Evolutionary conservation across 306 rosid genomes (phyloP).

Genomic region (Vigna hirtella): DNA sequence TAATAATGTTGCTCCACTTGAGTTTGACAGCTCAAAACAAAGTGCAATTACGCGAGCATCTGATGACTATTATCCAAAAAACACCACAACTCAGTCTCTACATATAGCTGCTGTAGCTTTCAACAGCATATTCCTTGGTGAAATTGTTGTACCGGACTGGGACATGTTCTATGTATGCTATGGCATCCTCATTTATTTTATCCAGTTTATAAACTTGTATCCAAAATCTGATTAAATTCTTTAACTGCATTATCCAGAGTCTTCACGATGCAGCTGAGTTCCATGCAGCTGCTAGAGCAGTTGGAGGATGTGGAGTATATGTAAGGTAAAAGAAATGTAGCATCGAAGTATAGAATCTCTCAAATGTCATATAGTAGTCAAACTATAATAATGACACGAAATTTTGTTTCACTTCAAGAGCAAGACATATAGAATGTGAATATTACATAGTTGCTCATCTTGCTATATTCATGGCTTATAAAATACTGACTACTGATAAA

Average conservation of each 20-base stretch:
- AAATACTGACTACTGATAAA: background rate
- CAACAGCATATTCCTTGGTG: slow-evolving; percentile 42
- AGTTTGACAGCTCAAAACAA: slow-evolving; percentile 33
- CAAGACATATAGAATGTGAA: background rate
- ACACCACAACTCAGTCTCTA: slow-evolving; percentile 23
- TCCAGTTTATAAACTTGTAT: slow-evolving; percentile 2
- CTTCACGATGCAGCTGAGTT: slow-evolving; percentile 37
- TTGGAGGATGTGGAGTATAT: slow-evolving; percentile 38
- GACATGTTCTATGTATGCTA: slow-evolving; percentile 35
- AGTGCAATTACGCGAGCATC: slow-evolving; percentile 38
- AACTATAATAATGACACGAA: background rate
- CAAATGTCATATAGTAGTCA: background rate
- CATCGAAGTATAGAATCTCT: background rate
- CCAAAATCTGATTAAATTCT: slow-evolving; percentile 9
- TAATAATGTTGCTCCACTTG: background rate
- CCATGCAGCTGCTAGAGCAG: slow-evolving; percentile 39
- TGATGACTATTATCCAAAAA: slow-evolving; percentile 33
- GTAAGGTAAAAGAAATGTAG: background rate
- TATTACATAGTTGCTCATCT: background rate
- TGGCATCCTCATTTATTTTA: slow-evolving; percentile 23
- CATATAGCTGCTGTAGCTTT: slow-evolving; percentile 34
- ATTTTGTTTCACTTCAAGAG: background rate
- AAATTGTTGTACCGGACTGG: slow-evolving; percentile 34
- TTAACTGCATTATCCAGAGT: slow-evolving; percentile 19
- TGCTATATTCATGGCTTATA: background rate